Evolutionary conservation across 495 filamentous ascomycete genomes (phyloP).

Genomic region (Evernia prunastri): DNA sequence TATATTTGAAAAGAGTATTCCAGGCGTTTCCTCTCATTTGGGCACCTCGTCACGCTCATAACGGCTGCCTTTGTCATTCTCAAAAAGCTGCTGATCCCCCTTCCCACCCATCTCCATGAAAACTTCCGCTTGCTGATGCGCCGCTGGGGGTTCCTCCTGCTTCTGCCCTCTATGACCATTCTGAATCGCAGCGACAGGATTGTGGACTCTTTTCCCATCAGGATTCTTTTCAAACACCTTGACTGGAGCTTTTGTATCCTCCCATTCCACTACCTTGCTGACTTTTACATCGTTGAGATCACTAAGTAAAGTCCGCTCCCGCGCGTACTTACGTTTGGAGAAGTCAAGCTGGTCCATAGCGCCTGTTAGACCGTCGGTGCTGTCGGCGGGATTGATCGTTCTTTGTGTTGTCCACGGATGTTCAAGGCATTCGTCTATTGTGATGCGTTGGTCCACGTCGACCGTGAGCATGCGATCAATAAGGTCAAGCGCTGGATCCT

Average conservation of each 20-base stretch:
- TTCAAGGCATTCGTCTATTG: constrained; percentile 80
- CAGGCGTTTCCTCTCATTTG: not conserved
- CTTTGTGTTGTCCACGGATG: constrained; percentile 79
- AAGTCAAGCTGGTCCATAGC: constrained; percentile 78
- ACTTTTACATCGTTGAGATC: constrained; percentile 73
- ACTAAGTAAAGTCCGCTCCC: constrained; percentile 80
- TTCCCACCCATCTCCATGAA: constrained; percentile 78
- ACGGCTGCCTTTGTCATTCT: constrained; percentile 49
- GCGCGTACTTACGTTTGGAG: constrained; percentile 64
- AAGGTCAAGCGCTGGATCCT: constrained; percentile 82
- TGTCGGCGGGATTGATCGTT: constrained; percentile 59
- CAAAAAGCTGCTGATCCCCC: constrained; percentile 72
- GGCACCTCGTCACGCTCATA: constrained; percentile 32
- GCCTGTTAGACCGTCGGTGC: constrained; percentile 85
- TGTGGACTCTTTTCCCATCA: constrained; percentile 38
- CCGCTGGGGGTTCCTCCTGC: constrained; percentile 54
- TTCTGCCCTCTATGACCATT: constrained; percentile 18
- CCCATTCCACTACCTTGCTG: constrained; percentile 51
- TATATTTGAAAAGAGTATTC: not conserved
- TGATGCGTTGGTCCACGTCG: constrained; percentile 73
- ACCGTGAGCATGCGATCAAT: constrained; percentile 95
- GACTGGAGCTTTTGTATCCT: constrained; percentile 50
- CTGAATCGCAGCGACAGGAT: constrained; percentile 22
- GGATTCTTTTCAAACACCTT: constrained; percentile 79
- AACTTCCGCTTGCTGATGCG: constrained; percentile 58